Conservation (phyloP, 345 rosid genomes). For the Sisymbrium altissimum region DNA sequence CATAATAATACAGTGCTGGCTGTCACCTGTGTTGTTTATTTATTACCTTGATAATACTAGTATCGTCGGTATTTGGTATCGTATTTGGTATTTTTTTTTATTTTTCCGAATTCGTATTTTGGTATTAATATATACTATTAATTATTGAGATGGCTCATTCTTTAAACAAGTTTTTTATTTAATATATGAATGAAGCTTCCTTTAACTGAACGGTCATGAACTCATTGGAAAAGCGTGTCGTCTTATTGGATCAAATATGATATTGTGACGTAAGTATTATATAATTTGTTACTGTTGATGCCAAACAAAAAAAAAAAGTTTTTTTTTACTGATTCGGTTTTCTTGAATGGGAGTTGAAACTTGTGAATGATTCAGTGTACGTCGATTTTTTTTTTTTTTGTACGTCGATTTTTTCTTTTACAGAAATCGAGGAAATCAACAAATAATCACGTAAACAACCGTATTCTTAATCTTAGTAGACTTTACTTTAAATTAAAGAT, state of each 20-base stretch:
- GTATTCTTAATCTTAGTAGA: neutral
- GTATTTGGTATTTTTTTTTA: neutral
- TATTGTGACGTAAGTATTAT: too few species aligned
- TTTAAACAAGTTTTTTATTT: neutral
- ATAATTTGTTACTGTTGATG: too few species aligned
- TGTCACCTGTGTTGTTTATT: slow-evolving; percentile 4
- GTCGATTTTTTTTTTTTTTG: too few species aligned
- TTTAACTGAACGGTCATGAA: neutral
- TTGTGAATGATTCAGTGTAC: too few species aligned
- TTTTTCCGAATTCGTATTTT: neutral
- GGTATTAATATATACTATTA: too few species aligned
- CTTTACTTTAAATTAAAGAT: too few species aligned
- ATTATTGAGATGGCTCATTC: neutral
- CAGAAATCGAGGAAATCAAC: too few species aligned
- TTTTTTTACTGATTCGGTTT: too few species aligned
- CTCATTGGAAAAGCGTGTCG: neutral
- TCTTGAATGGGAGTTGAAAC: too few species aligned
- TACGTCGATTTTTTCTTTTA: too few species aligned
- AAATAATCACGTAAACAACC: neutral
- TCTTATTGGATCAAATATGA: neutral
- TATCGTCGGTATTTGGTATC: neutral
- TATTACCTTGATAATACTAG: neutral
- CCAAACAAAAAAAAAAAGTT: too few species aligned
- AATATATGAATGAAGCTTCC: neutral
- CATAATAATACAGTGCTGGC: neutral